Evolutionary conservation across 2,329 filamentous ascomycete species (phyloP).

Genomic region (Fusarium xylarioides): DNA sequence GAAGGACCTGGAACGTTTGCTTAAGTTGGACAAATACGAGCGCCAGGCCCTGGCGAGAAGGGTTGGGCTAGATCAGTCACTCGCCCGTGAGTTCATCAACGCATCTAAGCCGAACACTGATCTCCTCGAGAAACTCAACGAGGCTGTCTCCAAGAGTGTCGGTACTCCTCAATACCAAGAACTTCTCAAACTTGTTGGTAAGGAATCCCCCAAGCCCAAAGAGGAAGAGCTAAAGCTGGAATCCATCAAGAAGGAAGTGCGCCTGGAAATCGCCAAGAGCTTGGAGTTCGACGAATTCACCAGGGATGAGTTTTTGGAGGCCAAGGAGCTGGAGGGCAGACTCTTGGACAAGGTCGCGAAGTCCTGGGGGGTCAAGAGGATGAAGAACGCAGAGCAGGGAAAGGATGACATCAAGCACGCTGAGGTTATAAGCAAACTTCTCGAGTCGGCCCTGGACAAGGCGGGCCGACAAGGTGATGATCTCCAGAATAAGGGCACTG

Average conservation of each 20-base stretch:
- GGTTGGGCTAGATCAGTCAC: background rate
- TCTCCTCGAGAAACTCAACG: slow-evolving; percentile 6
- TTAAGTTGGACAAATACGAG: background rate
- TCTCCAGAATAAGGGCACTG: background rate
- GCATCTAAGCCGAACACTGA: background rate
- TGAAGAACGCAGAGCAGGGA: background rate
- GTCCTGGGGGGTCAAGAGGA: background rate
- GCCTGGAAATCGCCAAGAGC: background rate
- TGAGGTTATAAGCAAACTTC: background rate
- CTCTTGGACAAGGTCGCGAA: background rate
- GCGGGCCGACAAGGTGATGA: background rate
- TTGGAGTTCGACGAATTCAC: background rate
- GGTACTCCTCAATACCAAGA: background rate
- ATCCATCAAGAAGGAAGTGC: background rate
- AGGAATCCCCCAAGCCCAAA: background rate
- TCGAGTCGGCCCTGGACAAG: background rate
- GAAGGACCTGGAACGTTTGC: background rate
- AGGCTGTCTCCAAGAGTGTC: background rate
- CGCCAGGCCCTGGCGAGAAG: background rate
- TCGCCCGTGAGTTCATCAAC: slow-evolving; percentile 3
- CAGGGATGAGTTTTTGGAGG: background rate
- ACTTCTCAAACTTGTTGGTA: background rate
- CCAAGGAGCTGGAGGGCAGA: background rate
- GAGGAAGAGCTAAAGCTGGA: background rate
- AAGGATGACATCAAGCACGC: background rate